Conservation (phyloP, 495 filamentous ascomycete species). For the Penicillium argentinense region DNA sequence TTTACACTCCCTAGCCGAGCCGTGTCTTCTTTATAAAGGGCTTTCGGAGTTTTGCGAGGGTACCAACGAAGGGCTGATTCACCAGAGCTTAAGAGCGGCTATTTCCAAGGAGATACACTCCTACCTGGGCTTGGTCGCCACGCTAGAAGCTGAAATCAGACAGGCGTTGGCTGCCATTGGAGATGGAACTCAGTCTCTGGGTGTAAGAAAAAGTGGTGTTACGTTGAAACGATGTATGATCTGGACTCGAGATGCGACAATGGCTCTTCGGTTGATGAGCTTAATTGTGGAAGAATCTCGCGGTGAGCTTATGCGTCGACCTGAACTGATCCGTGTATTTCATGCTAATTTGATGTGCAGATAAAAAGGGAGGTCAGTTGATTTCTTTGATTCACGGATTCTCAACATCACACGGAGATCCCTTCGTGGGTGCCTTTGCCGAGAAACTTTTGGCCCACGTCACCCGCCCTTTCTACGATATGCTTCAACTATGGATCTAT, state of each 20-base stretch:
- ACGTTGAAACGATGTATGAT: slow-evolving; percentile 94
- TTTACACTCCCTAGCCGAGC: slow-evolving; percentile 87
- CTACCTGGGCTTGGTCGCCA: slow-evolving; percentile 90
- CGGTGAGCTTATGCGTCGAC: slow-evolving; percentile 44
- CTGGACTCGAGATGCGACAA: slow-evolving; percentile 96
- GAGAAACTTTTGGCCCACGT: slow-evolving; percentile 88
- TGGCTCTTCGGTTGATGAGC: slow-evolving; percentile 93
- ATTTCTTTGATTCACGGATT: slow-evolving; percentile 94
- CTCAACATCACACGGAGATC: slow-evolving; percentile 90
- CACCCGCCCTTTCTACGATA: slow-evolving; percentile 96
- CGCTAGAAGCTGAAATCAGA: slow-evolving; percentile 90
- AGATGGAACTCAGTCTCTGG: slow-evolving; percentile 61
- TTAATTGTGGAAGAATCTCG: slow-evolving; percentile 88
- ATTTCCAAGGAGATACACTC: slow-evolving; percentile 81
- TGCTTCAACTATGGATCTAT: slow-evolving; percentile 96
- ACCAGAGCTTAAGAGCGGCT: slow-evolving; percentile 89
- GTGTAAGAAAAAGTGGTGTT: slow-evolving; percentile 83
- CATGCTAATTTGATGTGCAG: slow-evolving; percentile 37
- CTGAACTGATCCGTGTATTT: background rate
- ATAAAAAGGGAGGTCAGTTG: slow-evolving; percentile 85
- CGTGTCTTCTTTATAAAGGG: slow-evolving; percentile 81
- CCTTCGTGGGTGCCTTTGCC: slow-evolving; percentile 89
- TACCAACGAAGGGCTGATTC: slow-evolving; percentile 69
- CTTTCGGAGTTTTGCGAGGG: slow-evolving; percentile 79
- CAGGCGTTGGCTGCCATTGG: slow-evolving; percentile 66